Evolutionary conservation across 2,329 filamentous ascomycete species (phyloP).

Genomic region (Penicillium sp.): DNA sequence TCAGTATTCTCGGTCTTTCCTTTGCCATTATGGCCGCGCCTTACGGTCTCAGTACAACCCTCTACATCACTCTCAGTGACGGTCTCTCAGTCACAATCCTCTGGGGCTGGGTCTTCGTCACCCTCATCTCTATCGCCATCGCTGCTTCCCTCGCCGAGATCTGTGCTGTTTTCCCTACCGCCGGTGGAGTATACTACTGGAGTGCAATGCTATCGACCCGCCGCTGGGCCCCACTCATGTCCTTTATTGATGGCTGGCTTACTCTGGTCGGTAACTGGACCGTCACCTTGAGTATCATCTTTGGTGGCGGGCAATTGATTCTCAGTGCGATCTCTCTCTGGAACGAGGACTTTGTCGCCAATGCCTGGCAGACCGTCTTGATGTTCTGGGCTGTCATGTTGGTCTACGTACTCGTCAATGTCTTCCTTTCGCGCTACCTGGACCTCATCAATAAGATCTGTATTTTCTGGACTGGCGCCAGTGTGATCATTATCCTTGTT

Average conservation of each 20-base stretch:
- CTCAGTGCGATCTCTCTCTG: constrained; percentile 63
- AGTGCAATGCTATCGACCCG: constrained; percentile 62
- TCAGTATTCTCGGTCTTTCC: constrained; percentile 62
- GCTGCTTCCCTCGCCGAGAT: constrained; percentile 64
- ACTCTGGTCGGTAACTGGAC: constrained; percentile 71
- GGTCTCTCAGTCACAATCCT: constrained; percentile 64
- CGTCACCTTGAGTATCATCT: constrained; percentile 61
- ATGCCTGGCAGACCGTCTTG: constrained; percentile 62
- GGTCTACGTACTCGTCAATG: constrained; percentile 58
- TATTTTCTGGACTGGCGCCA: constrained; percentile 64
- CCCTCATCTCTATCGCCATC: constrained; percentile 57
- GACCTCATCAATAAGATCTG: constrained; percentile 67
- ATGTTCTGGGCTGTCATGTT: constrained; percentile 68
- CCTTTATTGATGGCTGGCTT: constrained; percentile 66
- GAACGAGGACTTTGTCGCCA: constrained; percentile 63
- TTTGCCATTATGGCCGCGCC: constrained; percentile 72
- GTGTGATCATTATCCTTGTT: constrained; percentile 62
- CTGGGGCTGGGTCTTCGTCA: constrained; percentile 64
- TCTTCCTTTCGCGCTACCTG: constrained; percentile 57
- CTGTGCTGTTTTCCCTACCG: constrained; percentile 62
- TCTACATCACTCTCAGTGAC: constrained; percentile 62
- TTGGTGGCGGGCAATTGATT: constrained; percentile 64
- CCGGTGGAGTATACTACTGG: constrained; percentile 66
- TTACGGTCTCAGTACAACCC: constrained; percentile 61
- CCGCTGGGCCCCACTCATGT: constrained; percentile 61